Evolutionary conservation across 352 stramenopile genomes (phyloP), one percentile per base, ranked within the genome.

Genomic region (Blastocystis sp.): DNA sequence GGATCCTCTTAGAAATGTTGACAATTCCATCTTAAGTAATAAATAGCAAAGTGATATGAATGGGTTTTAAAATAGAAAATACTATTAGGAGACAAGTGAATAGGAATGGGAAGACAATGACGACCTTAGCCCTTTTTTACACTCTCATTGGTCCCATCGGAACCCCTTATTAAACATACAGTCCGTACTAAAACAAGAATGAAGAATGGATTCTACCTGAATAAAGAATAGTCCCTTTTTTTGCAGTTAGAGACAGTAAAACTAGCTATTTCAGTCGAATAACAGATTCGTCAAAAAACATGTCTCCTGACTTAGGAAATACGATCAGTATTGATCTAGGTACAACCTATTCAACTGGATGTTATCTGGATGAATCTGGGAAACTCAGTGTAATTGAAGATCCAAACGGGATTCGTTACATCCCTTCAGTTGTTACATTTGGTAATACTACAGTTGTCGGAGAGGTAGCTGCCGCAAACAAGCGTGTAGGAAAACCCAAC

Each of bases 291-390:
- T 13, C 3, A 62, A 76, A 4, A 53, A 33, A 22, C 27, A 76
- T 76, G 64, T 22, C 15, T 37, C 5, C 27, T 53, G 53, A n/a
- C 17, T 15, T 27, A 27, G n/a, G 42, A 24, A 76, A 76, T 44
- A 76, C 64, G 13, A 44, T 76, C 6, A 24, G n/a, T 37, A 17
- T 76, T n/a, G 64, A 76, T 22, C 33, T 76, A 22, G 64, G 64
- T 27, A 76, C 64, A 24, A 76, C 64, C 30, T 76, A 24, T 76
- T 76, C 64, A 24, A 76, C 64, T n/a, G 64, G 13, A 22, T 37
- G 17, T 6, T 76, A 44, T 44, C 22, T 27, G 9, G 33, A 76
- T 27, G 44, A 37, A 24, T 56, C 44, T 48, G 64, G 64, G 6
- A 27, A 53, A 24, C 33, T 53, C 35, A 22, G 27, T 17, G 42